A percentile compares a stretch with the other conserved stretches of the same genome.
phyloP scores from a whole-genome alignment of 345 rosid genomes.

The Melaleuca quinquenervia region DNA sequence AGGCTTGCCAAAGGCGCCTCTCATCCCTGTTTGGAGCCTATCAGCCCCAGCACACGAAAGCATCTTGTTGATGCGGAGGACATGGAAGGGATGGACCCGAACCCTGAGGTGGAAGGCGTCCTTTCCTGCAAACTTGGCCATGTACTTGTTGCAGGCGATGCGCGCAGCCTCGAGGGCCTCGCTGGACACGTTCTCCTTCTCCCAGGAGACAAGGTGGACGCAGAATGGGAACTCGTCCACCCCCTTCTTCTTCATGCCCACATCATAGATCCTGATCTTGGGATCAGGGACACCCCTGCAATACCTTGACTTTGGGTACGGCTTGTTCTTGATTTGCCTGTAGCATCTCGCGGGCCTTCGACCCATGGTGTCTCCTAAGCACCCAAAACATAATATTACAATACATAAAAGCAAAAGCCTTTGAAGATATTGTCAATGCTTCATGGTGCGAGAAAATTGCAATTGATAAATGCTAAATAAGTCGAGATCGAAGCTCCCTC shows the following conservation, averaged over 20 bases:
- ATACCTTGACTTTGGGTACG: constrained; percentile 12
- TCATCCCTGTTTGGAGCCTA: constrained; percentile 16
- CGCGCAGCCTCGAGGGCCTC: constrained; percentile 13
- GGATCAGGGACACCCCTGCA: constrained; percentile 15
- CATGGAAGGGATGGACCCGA: constrained; percentile 6
- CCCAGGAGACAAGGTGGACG: constrained; percentile 9
- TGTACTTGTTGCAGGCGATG: constrained; percentile 14
- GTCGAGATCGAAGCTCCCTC: neutral
- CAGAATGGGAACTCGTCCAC: constrained; percentile 5
- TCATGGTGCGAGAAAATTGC: neutral
- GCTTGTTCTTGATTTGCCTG: constrained; percentile 12
- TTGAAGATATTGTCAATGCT: neutral
- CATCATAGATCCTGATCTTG: constrained; percentile 17
- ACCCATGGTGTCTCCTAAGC: neutral
- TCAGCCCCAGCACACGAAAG: constrained; percentile 12
- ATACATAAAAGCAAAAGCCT: neutral
- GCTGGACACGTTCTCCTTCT: constrained; percentile 14
- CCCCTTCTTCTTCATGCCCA: constrained; percentile 14
- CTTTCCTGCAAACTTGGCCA: constrained; percentile 13
- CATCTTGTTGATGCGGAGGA: constrained; percentile 17
- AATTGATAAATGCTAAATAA: neutral
- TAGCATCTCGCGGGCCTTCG: constrained; percentile 8
- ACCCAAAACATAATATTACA: neutral
- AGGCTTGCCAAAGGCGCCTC: constrained; percentile 15
- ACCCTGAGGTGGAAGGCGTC: constrained; percentile 11